A percentile compares a stretch with the other conserved stretches of the same genome.
Conservation (phyloP, 1,284 basidiomycete genomes). For the Dichomitus squalens region DNA sequence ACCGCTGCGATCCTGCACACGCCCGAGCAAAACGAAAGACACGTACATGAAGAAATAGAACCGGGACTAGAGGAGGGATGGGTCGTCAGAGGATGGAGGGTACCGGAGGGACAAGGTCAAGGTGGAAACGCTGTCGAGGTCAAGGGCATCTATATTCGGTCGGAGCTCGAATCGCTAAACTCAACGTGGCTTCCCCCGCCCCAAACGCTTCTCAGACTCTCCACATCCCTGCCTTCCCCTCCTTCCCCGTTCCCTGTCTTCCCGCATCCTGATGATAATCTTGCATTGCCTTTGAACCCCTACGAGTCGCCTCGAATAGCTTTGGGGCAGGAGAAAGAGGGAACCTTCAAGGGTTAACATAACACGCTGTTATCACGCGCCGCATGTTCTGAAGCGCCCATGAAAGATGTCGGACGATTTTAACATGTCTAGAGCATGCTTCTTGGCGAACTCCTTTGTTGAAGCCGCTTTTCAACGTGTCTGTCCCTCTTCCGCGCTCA, state of each 20-base stretch:
- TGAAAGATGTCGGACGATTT: conserved; percentile 3
- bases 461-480: not conserved
- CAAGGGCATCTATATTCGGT: conserved; percentile 29
- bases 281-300: not conserved
- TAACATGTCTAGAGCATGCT: not conserved
- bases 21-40: conserved; percentile 8
- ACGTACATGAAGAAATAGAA: conserved; percentile 33
- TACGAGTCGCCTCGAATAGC: not conserved
- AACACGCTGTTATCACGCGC: not conserved
- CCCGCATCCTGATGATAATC: not conserved
- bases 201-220: too few species aligned
- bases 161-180: conserved; percentile 28
- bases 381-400: not conserved
- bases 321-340: not conserved
- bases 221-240: conserved; percentile 4
- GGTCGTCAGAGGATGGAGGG: conserved; percentile 32
- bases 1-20: not conserved
- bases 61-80: conserved; percentile 24
- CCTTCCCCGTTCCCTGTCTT: not conserved
- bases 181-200: conserved; percentile 20
- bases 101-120: conserved; percentile 34
- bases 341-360: not conserved
- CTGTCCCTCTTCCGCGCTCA: not conserved
- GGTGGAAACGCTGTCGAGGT: conserved; percentile 31
- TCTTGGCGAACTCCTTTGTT: not conserved